phyloP scores from a whole-genome alignment of 139 green algal species.

The Chlorella sp. region DNA sequence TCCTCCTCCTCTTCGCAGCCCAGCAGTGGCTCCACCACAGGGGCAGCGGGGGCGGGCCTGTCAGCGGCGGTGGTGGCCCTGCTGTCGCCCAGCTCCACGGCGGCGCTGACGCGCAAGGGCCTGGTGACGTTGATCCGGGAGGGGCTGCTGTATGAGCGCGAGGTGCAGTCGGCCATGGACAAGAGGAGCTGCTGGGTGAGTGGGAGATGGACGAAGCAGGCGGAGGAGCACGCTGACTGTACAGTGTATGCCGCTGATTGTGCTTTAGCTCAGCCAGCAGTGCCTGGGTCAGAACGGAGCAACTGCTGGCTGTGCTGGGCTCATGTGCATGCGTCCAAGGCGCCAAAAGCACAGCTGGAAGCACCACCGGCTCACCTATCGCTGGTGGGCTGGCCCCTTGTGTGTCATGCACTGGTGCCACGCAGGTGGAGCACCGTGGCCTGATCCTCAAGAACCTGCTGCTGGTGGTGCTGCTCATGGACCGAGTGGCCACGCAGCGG shows the following conservation, averaged over 20 bases:
- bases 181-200: background rate
- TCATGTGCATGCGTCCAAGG: too few species aligned
- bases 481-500: conserved; percentile 24
- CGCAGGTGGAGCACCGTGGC: conserved; percentile 43
- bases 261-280: background rate
- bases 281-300: too few species aligned
- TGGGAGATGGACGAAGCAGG: background rate
- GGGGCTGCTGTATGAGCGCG: background rate
- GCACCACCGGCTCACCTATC: too few species aligned
- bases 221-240: background rate
- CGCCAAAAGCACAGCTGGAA: too few species aligned
- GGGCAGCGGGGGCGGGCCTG: too few species aligned
- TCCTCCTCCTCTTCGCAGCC: too few species aligned
- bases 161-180: background rate
- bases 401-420: too few species aligned
- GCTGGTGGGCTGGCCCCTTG: too few species aligned
- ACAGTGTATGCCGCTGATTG: background rate
- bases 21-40: background rate
- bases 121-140: background rate
- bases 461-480: conserved; percentile 73
- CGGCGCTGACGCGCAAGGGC: too few species aligned
- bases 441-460: conserved; percentile 71
- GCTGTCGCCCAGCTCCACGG: too few species aligned
- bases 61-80: background rate
- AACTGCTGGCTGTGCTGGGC: too few species aligned